Percentiles rank a stretch among this genome's conserved stretches.
Conservation (phyloP, 2,329 filamentous ascomycete genomes). For the Capronia coronata region DNA sequence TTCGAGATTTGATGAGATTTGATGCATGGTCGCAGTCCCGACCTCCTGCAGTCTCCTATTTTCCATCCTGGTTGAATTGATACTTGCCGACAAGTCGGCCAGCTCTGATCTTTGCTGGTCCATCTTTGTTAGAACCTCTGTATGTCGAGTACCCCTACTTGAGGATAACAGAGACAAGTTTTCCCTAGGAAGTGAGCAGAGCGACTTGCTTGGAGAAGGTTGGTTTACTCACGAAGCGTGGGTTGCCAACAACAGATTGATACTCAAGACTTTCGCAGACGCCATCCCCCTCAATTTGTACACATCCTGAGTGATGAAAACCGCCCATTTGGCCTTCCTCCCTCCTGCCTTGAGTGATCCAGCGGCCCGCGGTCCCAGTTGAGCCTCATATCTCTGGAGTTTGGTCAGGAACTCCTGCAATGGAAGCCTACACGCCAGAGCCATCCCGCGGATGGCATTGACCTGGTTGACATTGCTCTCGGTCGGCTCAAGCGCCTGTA, state of each 20-base stretch:
- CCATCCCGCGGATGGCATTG: conserved; percentile 29
- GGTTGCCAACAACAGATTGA: neutral
- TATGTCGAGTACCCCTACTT: too few species aligned
- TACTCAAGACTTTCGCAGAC: neutral
- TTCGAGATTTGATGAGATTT: too few species aligned
- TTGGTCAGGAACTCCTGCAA: conserved; percentile 27
- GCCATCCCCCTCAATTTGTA: neutral
- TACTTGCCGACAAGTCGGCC: too few species aligned
- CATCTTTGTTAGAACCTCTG: too few species aligned
- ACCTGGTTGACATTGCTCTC: conserved; percentile 28
- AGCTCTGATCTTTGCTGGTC: too few species aligned
- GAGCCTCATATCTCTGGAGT: conserved; percentile 25
- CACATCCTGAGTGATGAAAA: conserved; percentile 1
- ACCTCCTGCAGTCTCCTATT: neutral
- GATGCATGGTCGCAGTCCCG: neutral
- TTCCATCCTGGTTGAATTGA: too few species aligned
- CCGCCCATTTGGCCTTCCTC: neutral
- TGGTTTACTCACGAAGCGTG: neutral
- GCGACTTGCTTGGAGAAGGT: neutral
- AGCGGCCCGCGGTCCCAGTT: conserved; percentile 21
- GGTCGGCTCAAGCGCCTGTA: conserved; percentile 25
- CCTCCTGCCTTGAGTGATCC: neutral
- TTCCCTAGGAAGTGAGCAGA: neutral
- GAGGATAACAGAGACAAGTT: neutral
- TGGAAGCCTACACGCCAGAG: conserved; percentile 26